Evolutionary conservation across 2,329 filamentous ascomycete species (phyloP), one percentile per base, ranked within the genome.

Genomic region (Exophiala viscosa): DNA sequence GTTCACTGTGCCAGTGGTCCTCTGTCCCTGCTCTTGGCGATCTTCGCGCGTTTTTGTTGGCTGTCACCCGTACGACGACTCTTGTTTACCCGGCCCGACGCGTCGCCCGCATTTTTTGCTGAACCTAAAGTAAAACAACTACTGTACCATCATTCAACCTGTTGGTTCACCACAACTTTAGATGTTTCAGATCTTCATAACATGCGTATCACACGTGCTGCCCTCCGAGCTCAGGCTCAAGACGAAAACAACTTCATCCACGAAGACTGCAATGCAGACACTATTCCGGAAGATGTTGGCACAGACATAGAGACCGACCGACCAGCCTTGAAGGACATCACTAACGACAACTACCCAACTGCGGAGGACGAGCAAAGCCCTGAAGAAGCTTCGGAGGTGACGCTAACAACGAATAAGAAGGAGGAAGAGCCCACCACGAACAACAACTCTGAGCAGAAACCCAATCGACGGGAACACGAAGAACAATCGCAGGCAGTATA

Each of bases 121-220:
- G 10, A 36, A 42, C 28, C 20, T 23, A 23, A 23, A 28, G 17
- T 23, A 9, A 20, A 42, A 42, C 18, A 3, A 3, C 20, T 23
- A 18, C 28, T 42, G 18, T 42, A 40, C 20, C 28, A 23, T 23
- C 40, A 23, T 14, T 18, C 40, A 23, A 18, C 17, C 20, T n/a
- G 28, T 13, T 31, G 20, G 15, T 42, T 28, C 23, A 18, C n/a
- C n/a, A 42, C 40, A 13, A n/a, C 40, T 23, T 31, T 28, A 23
- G 14, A 42, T 40, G 40, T 42, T 42, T 42, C 40, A 42, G 20
- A 28, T n/a, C 13, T n/a, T 23, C 17, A 28, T 47, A 59, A 18
- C 38, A 60, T 60, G 60, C 61, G 61, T 49, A 57, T 62, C 48
- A 64, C 61, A 36, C 55, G 61, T 46, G 61, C 61, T 15, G 61